phyloP scores from a whole-genome alignment of 345 rosid genomes.

The Lagerstroemia speciosa region DNA sequence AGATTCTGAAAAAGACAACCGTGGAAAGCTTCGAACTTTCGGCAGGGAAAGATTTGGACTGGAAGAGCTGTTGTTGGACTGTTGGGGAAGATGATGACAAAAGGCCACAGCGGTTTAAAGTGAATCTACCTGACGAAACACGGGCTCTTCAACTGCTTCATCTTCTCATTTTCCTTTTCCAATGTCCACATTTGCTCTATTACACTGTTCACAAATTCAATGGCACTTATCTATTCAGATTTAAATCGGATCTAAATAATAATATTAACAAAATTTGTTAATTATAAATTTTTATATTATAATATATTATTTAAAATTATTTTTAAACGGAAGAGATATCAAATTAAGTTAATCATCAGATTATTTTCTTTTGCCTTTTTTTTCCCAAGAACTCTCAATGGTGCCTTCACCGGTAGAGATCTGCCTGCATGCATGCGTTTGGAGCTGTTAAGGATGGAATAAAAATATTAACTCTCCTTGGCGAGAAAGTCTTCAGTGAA shows the following conservation, averaged over 20 bases:
- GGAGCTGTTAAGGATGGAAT: background rate
- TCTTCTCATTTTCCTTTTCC: background rate
- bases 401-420: constrained; percentile 1
- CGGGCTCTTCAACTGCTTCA: background rate
- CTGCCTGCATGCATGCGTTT: background rate
- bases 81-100: background rate
- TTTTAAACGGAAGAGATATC: too few species aligned
- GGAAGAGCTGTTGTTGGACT: background rate
- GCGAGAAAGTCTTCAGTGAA: too few species aligned
- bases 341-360: too few species aligned
- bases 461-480: too few species aligned
- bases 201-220: too few species aligned
- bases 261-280: too few species aligned
- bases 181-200: background rate
- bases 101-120: background rate
- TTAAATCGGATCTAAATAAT: too few species aligned
- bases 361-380: background rate
- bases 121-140: background rate
- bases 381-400: background rate
- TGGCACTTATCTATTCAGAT: too few species aligned
- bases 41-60: background rate
- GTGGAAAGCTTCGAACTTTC: background rate
- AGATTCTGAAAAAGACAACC: background rate
- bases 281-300: too few species aligned
- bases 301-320: too few species aligned